Percentiles rank a stretch among this genome's conserved stretches.
Evolutionary conservation across 2,329 filamentous ascomycete species (phyloP).

Genomic region (Stenocarpella maydis): DNA sequence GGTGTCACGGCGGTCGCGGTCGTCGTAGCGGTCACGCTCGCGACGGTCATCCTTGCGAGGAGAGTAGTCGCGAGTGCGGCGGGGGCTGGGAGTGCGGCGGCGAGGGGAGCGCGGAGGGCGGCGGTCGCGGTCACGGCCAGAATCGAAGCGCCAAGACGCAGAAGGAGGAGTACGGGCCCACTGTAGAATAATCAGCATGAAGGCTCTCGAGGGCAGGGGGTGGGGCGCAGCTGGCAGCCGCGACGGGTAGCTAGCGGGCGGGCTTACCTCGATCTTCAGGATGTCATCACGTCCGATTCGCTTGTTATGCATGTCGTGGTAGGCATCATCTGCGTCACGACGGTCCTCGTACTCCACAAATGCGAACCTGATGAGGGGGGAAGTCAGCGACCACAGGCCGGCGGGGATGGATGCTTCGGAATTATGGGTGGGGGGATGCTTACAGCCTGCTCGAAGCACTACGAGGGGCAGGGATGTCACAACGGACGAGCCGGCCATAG

Average conservation of each 20-base stretch:
- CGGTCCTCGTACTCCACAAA: slow-evolving; percentile 99
- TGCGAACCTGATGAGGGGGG: slow-evolving; percentile 71
- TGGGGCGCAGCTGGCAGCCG: slow-evolving; percentile 32
- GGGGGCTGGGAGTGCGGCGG: slow-evolving; percentile 77
- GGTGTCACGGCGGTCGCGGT: slow-evolving; percentile 75
- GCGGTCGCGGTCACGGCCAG: slow-evolving; percentile 79
- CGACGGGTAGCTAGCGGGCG: neutral
- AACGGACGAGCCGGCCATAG: slow-evolving; percentile 96
- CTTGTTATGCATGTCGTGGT: slow-evolving; percentile 99
- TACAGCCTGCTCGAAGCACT: slow-evolving; percentile 95
- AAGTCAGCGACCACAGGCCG: slow-evolving; percentile 26
- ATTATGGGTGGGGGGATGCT: slow-evolving; percentile 53
- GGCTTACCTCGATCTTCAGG: slow-evolving; percentile 91
- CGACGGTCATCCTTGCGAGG: slow-evolving; percentile 89
- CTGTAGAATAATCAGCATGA: slow-evolving; percentile 56
- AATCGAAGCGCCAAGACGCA: slow-evolving; percentile 98
- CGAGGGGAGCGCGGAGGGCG: slow-evolving; percentile 69
- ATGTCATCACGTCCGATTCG: slow-evolving; percentile 94
- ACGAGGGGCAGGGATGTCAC: slow-evolving; percentile 95
- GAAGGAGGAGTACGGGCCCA: slow-evolving; percentile 98
- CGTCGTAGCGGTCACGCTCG: slow-evolving; percentile 80
- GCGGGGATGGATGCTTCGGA: slow-evolving; percentile 6
- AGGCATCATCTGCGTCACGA: slow-evolving; percentile 97
- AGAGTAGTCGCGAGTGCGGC: slow-evolving; percentile 79
- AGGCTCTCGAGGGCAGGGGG: too few species aligned